Evolutionary conservation across 2,329 filamentous ascomycete species (phyloP).

Genomic region (Juglanconis sp.): DNA sequence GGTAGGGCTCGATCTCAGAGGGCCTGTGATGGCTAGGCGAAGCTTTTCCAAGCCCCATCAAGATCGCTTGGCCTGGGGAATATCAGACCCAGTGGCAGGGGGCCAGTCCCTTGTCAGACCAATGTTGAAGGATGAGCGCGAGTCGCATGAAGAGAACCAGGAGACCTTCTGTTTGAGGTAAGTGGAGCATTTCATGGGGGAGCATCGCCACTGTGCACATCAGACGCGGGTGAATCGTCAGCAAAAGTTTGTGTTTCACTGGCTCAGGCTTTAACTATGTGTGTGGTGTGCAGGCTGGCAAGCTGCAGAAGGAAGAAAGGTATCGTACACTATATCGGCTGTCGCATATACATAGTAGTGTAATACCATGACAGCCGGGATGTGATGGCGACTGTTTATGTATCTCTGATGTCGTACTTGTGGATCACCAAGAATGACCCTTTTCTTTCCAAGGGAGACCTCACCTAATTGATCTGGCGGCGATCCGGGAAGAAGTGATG

Average conservation of each 20-base stretch:
- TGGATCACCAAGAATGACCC: no score
- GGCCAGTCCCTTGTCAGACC: not conserved
- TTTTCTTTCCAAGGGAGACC: not conserved
- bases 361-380: no score
- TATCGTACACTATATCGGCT: not conserved
- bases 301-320: not conserved
- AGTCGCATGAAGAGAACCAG: not conserved
- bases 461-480: not conserved
- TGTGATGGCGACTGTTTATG: not conserved
- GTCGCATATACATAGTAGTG: no score
- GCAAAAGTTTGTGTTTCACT: slow-evolving; percentile 12
- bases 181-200: not conserved
- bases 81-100: not conserved
- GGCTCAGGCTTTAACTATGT: not conserved
- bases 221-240: slow-evolving; percentile 14
- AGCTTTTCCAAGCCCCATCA: slow-evolving; percentile 9
- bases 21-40: not conserved
- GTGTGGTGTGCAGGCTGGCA: not conserved
- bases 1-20: no score
- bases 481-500: not conserved
- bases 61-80: slow-evolving; percentile 8
- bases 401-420: no score
- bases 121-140: not conserved
- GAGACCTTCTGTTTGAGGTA: slow-evolving; percentile 6
- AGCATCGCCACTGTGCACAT: slow-evolving; percentile 12